Conservation (phyloP, 2,329 filamentous ascomycete genomes). For the Colletotrichum lini region DNA sequence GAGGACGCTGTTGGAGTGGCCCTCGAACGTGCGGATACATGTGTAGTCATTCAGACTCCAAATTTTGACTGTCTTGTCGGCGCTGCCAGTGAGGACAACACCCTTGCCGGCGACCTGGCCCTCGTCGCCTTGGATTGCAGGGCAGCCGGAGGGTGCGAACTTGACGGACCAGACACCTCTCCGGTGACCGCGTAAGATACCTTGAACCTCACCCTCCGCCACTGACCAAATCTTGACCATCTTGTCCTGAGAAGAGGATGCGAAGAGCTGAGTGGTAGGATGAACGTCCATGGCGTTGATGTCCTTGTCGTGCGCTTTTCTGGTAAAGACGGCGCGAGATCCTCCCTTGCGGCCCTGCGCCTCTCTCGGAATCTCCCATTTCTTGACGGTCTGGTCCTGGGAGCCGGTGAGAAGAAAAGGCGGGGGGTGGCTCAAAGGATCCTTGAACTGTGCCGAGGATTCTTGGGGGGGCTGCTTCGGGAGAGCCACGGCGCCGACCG, state of each 20-base stretch:
- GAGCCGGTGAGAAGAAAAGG: constrained; percentile 91
- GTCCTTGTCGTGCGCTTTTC: constrained; percentile 98
- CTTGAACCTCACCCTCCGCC: constrained; percentile 90
- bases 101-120: constrained; percentile 83
- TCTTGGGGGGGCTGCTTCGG: constrained; percentile 78
- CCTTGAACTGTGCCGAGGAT: constrained; percentile 77
- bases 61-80: constrained; percentile 95
- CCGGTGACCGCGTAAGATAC: constrained; percentile 92
- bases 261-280: constrained; percentile 82
- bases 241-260: constrained; percentile 95
- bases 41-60: constrained; percentile 95
- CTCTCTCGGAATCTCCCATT: constrained; percentile 83
- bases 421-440: constrained; percentile 85
- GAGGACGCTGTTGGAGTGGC: constrained; percentile 94
- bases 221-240: constrained; percentile 97
- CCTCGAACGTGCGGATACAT: constrained; percentile 94
- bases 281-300: constrained; percentile 95
- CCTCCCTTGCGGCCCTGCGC: constrained; percentile 65
- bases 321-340: constrained; percentile 82
- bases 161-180: constrained; percentile 96
- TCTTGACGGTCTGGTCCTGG: constrained; percentile 95
- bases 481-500: constrained; percentile 89
- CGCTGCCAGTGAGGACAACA: constrained; percentile 89
- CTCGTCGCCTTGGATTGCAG: constrained; percentile 79
- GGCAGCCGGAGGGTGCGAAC: constrained; percentile 86